Evolutionary conservation across 2,329 filamentous ascomycete genomes (phyloP), one percentile per base, ranked within the genome.

Genomic region (Aspergillus jensenii): DNA sequence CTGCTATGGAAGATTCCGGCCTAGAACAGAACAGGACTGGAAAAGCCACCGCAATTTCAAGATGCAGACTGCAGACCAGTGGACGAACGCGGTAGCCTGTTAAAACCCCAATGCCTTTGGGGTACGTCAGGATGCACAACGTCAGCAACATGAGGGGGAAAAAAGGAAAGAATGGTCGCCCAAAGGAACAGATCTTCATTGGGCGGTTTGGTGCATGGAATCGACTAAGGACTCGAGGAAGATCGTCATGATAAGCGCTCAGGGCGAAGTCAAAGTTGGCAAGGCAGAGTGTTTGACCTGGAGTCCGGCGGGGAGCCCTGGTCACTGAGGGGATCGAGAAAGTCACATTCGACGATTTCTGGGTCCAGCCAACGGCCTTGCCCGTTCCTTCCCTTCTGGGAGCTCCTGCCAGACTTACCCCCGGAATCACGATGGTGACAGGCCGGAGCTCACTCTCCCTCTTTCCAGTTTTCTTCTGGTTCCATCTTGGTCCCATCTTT

Each of bases 1-100:
- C 67, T 66, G 35, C 65, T 65, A 62, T 56, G 50, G 53, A 55
- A 17, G 39, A 15, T 45, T 46, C 63, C 57, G 63, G 46, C 62
- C 63, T 58, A 68, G 65, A 48, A 48, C 27, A 68, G 65, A 48
- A 48, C 27, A 19, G 45, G 15, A 5, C 27, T 25, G 27, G 27
- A 31, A 31, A 31, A 31, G 27, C 27, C 65, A 47, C 66, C 63
- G 62, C 51, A 58, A 51, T 45, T 43, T 59, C 50, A 58, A 40
- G 47, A 17, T 19, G 44, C 44, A 25, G 35, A n/a, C 5, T 27
- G 39, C 43, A 27, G 44, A 17, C 37, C 23, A 52, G 15, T 49
- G 19, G 45, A 55, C 40, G 56, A 44, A 55, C 27, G 43, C 56
- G 46, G 56, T 31, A 14, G 39, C 14, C 27, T 50, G 33, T 46